Base-by-base conservation (phyloP, 2,329 filamentous ascomycete genomes). In the Alternaria arborescens region DNA sequence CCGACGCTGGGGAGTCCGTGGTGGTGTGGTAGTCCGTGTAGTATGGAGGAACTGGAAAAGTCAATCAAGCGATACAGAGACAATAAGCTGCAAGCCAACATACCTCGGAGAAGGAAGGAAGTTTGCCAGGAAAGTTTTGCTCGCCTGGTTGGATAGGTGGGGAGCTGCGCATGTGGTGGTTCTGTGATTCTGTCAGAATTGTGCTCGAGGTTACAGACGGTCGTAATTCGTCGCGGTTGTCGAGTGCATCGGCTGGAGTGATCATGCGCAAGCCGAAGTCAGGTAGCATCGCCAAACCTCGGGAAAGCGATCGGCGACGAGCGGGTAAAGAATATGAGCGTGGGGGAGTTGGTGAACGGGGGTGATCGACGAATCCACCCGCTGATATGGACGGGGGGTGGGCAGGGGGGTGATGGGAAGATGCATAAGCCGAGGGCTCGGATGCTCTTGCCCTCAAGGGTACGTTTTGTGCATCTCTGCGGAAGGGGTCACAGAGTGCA, bases 61-160 rank as follows among this genome's bases (percentile, higher is more conserved):
- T 73, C 20, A 73, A 65, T 55, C 28, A 30, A n/a, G 22, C 22
- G 26, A 22, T 18, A 18, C 20, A 26, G 20, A 8, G 22, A 28
- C 8, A 4, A 5, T 18, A 24, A 34, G 8, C 12, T 38, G n/a
- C n/a, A 12, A 30, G 8, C 0, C 4, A 20, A 66, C 64, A 40
- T 66, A 76, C 75, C 69, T 76, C 69, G 32, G 66, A 65, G 30
- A 77, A 77, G 1, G 73, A 75, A 2, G 75, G 75, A 14, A 77
- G 70, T 24, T 70, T 70, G 5, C 62, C 68, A 10, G 64, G 55
- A 8, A 64, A 65, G 12, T 55, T 65, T 30, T 73, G 71, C 62
- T 77, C 75, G 36, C 72, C 72, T 3, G 71, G 70, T 57, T 77
- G 75, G 4, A 76, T 66, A 6, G 75, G 75, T 8, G 75, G 75